phyloP scores from a whole-genome alignment of 179 eudicot species.

The Dionaea muscipula region DNA sequence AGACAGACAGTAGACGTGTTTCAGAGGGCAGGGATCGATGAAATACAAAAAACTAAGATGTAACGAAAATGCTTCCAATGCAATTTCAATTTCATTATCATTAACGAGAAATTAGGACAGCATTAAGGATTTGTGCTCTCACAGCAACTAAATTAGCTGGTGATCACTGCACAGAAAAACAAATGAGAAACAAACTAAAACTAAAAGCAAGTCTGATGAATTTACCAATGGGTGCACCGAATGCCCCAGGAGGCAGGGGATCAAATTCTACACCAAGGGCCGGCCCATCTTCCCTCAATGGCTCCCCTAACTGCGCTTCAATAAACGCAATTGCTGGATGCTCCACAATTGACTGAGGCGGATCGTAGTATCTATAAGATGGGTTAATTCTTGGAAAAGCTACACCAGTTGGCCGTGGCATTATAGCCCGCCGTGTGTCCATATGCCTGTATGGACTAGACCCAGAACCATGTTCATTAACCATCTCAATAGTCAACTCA shows the following conservation, averaged over 20 bases:
- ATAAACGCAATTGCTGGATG: constrained; percentile 57
- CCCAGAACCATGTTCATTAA: constrained; percentile 45
- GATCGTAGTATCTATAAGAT: constrained; percentile 48
- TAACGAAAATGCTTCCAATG: too few species aligned
- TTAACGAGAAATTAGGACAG: background rate
- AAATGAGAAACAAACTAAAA: background rate
- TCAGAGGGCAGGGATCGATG: too few species aligned
- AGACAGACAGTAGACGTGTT: too few species aligned
- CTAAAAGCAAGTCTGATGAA: constrained; percentile 2
- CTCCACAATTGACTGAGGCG: constrained; percentile 48
- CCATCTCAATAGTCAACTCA: constrained; percentile 37
- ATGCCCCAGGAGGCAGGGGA: constrained; percentile 95
- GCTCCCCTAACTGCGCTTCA: constrained; percentile 81
- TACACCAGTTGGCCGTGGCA: constrained; percentile 30
- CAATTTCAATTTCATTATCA: too few species aligned
- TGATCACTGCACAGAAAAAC: constrained; percentile 3
- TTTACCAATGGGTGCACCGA: constrained; percentile 83
- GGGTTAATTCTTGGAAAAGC: constrained; percentile 44
- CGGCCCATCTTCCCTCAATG: constrained; percentile 76
- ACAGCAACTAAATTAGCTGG: background rate
- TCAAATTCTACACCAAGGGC: constrained; percentile 93
- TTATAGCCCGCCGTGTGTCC: constrained; percentile 29
- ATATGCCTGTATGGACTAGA: constrained; percentile 40
- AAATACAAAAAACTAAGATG: too few species aligned
- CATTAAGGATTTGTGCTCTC: background rate